phyloP scores from a whole-genome alignment of 441 rosid species.

The Populus trichocarpa region DNA sequence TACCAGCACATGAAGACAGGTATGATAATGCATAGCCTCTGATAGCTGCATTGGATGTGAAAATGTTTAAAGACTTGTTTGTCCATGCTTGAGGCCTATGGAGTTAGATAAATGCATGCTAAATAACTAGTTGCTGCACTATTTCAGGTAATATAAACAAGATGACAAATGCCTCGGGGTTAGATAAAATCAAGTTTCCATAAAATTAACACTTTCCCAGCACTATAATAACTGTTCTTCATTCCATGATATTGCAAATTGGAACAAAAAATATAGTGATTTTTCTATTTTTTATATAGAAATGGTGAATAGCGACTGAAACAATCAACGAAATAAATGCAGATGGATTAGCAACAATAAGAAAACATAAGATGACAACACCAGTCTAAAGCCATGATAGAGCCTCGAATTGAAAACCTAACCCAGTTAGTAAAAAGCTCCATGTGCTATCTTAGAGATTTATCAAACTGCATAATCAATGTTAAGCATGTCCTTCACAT shows the following conservation, averaged over 20 bases:
- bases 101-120: constrained; percentile 12
- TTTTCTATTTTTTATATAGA: neutral
- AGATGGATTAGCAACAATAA: neutral
- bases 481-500: neutral
- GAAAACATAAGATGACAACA: neutral
- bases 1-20: constrained; percentile 98
- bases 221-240: neutral
- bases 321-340: neutral
- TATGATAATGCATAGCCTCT: constrained; percentile 98
- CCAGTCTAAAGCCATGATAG: neutral
- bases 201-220: neutral
- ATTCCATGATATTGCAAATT: neutral
- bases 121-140: constrained; percentile 7
- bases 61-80: constrained; percentile 20
- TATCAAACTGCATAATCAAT: neutral
- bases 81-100: constrained; percentile 3
- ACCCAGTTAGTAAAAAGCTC: neutral
- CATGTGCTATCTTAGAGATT: neutral
- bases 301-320: neutral
- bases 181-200: neutral
- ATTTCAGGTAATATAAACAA: neutral
- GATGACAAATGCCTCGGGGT: neutral
- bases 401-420: neutral
- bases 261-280: neutral
- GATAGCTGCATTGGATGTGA: constrained; percentile 68